Evolutionary conservation across 805 yeast species (phyloP), one percentile per base, ranked within the genome.

Genomic region (Wickerhamomyces kurtzmanii): DNA sequence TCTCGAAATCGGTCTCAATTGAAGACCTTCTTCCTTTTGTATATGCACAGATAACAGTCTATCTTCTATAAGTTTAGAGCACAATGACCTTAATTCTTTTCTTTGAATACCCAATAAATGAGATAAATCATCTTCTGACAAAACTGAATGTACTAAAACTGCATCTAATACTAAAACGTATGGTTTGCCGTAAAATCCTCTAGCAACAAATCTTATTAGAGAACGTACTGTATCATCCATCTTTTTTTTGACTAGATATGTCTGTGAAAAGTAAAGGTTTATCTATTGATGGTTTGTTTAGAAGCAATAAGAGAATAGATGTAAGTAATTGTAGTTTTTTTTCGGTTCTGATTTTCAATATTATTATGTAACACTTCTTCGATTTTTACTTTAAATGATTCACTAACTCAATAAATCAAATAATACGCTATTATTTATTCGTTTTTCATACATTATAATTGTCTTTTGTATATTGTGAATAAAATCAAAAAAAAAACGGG

Each of bases 81-180:
- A 80, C 24, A 82, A 62, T 8, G 89, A 72, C 32, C 96, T 73
- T 24, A 91, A 64, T 44, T 85, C 95, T 45, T 89, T 89, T 30
- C 86, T 68, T 40, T 84, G 85, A 40, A 91, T 75, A 13, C 91
- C 87, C 24, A 89, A 61, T 29, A 91, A 62, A 45, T 72, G 76
- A 17, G 81, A 71, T 47, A 91, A 62, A 54, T 91, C 98, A 36
- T 89, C 96, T 53, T 91, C 98, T 12, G 87, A 79, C 17, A 89
- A 65, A 7, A 89, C 96, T 11, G 87, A 78, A 53, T 89, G 98
- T 43, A 80, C 70, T 22, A 89, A 54, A 5, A 89, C 60, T 2
- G 96, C 95, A 53, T 89, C 98, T 37, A 91, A 52, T 7, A 89
- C 76, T 24, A 89, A 65, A 22, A 87, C 77, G 40, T 81, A 81